Percentiles rank a stretch among this genome's conserved stretches.
These are phyloP conservation scores for Plenodomus biglobosus DNA, from an alignment of 2,329 filamentous ascomycete species.

Conservation along the genomic window DNA sequence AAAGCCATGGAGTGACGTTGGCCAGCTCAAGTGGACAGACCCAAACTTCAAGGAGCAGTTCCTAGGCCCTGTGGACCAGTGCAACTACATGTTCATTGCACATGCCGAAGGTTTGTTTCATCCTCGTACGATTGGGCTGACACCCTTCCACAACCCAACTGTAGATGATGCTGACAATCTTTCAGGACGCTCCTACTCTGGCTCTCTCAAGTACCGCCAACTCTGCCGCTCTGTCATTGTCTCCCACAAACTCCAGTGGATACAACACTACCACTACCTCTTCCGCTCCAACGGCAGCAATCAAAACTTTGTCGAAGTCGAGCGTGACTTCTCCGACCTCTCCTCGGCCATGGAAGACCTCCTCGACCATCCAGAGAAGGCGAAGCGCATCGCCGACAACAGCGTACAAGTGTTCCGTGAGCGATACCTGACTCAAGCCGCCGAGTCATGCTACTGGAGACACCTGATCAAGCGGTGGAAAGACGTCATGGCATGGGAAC, in stretches of 20 bases:
- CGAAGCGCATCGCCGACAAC: conserved; percentile 40
- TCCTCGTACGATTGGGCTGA: background rate
- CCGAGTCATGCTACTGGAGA: conserved; percentile 39
- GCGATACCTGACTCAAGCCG: conserved; percentile 36
- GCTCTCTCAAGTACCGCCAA: conserved; percentile 56
- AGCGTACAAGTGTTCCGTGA: conserved; percentile 34
- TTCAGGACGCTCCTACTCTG: conserved; percentile 51
- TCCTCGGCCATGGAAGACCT: conserved; percentile 32
- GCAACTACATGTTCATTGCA: conserved; percentile 57
- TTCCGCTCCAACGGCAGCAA: conserved; percentile 30
- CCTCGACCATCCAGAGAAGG: conserved; percentile 35
- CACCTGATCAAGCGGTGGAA: conserved; percentile 26
- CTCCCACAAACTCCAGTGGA: conserved; percentile 41
- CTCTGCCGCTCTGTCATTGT: conserved; percentile 49
- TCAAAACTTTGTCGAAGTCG: conserved; percentile 41
- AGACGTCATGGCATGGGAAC: conserved; percentile 31
- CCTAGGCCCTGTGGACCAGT: conserved; percentile 56
- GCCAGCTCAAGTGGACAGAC: conserved; percentile 32
- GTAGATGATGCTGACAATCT: conserved; percentile 14
- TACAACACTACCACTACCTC: conserved; percentile 40
- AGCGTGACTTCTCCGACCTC: conserved; percentile 40
- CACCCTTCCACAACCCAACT: background rate
- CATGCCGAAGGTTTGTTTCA: conserved; percentile 53
- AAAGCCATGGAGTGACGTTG: conserved; percentile 39
- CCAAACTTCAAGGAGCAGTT: conserved; percentile 45